Evolutionary conservation across 2,329 filamentous ascomycete genomes (phyloP).

Genomic region (Verticillium longisporum): DNA sequence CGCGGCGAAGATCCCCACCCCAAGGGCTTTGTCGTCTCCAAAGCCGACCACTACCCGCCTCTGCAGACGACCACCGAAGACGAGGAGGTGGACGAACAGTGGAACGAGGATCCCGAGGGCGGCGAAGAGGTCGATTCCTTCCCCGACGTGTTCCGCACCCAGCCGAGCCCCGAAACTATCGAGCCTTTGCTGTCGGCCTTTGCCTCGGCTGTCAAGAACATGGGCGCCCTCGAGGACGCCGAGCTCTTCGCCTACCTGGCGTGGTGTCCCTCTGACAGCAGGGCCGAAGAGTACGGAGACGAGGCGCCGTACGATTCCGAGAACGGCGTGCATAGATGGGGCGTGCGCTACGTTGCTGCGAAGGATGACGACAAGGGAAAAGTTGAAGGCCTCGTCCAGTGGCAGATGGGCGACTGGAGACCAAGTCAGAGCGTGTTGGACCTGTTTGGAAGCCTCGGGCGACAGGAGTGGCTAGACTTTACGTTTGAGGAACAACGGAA

Average conservation of each 20-base stretch:
- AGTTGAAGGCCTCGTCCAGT: slow-evolving; percentile 11
- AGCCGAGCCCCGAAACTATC: slow-evolving; percentile 11
- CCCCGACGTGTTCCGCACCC: slow-evolving; percentile 15
- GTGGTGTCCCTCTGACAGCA: slow-evolving; percentile 14
- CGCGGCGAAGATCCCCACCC: slow-evolving; percentile 14
- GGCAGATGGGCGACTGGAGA: slow-evolving; percentile 18
- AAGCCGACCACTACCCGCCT: slow-evolving; percentile 14
- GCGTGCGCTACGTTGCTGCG: slow-evolving; percentile 12
- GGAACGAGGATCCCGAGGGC: slow-evolving; percentile 4
- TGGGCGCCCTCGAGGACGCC: slow-evolving; percentile 15
- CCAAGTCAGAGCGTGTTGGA: slow-evolving; percentile 11
- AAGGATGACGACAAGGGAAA: slow-evolving; percentile 1
- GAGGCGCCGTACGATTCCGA: slow-evolving; percentile 2
- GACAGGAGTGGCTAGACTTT: slow-evolving; percentile 14
- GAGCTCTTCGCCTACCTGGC: slow-evolving; percentile 15
- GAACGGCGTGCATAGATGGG: slow-evolving; percentile 12
- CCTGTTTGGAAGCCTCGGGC: slow-evolving; percentile 13
- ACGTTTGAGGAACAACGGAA: slow-evolving; percentile 5
- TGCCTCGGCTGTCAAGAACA: slow-evolving; percentile 13
- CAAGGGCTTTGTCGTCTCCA: slow-evolving; percentile 12
- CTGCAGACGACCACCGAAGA: slow-evolving; percentile 10
- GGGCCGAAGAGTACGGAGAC: slow-evolving; percentile 3
- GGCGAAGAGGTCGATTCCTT: slow-evolving; percentile 4
- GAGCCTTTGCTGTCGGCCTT: slow-evolving; percentile 17
- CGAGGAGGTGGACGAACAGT: slow-evolving; percentile 4